Conservation (phyloP, 805 yeast genomes). For the Candida morakotiae region DNA sequence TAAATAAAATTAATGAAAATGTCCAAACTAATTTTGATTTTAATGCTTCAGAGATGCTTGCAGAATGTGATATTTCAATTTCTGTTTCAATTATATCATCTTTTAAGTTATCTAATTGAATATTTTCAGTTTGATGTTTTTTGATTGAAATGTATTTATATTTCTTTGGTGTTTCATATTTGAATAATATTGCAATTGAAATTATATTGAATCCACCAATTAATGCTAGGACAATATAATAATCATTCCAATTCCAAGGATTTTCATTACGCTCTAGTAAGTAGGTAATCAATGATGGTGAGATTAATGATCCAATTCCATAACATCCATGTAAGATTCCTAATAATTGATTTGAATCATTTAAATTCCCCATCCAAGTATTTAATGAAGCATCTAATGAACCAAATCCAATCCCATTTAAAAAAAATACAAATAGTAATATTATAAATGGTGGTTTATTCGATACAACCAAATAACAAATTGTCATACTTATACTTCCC, state of each 20-base stretch:
- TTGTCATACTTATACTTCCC: conserved; percentile 30
- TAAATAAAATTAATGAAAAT: conserved; percentile 39
- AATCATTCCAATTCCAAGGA: conserved; percentile 47
- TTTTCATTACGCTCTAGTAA: conserved; percentile 32
- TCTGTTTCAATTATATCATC: conserved; percentile 5
- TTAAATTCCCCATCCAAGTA: conserved; percentile 47
- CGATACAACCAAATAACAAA: conserved; percentile 36
- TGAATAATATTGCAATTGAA: conserved; percentile 24
- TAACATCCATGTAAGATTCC: conserved; percentile 52
- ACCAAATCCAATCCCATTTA: conserved; percentile 56
- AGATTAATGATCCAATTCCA: conserved; percentile 51
- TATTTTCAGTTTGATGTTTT: conserved; percentile 9
- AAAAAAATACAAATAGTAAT: conserved; percentile 34
- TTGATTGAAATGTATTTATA: conserved; percentile 24
- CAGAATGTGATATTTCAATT: conserved; percentile 12
- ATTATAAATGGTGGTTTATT: conserved; percentile 39
- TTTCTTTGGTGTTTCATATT: conserved; percentile 43
- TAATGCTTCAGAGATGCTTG: conserved; percentile 28
- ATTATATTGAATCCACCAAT: conserved; percentile 22
- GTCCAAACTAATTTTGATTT: conserved; percentile 35
- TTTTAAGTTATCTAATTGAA: conserved; percentile 10
- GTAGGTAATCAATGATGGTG: conserved; percentile 43
- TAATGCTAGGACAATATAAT: conserved; percentile 33
- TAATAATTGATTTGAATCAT: conserved; percentile 45
- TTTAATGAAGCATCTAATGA: conserved; percentile 52